Percentiles rank a stretch among this genome's conserved stretches.
phyloP scores from a whole-genome alignment of 768 basidiomycete species.

The Amanita rubescens region DNA sequence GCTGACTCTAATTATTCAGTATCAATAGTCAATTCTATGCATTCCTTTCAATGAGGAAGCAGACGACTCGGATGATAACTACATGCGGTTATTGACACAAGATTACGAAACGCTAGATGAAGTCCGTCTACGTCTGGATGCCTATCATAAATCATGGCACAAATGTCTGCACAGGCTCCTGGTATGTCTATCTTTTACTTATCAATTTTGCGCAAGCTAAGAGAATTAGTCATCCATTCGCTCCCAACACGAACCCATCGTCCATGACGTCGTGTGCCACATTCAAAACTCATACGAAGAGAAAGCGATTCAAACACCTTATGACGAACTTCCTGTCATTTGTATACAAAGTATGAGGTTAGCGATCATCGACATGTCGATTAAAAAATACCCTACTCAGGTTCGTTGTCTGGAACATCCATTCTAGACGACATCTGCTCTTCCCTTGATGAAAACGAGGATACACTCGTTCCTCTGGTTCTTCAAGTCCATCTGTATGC shows the following conservation, averaged over 20 bases:
- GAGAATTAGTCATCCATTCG: conserved; percentile 28
- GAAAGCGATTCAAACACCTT: conserved; percentile 48
- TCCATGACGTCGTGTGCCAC: conserved; percentile 33
- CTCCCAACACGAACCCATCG: conserved; percentile 27
- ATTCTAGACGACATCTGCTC: conserved; percentile 39
- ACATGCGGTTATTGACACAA: neutral
- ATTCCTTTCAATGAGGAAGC: conserved; percentile 1
- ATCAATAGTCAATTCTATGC: neutral
- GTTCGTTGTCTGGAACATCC: conserved; percentile 36
- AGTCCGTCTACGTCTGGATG: conserved; percentile 32
- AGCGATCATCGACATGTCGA: neutral
- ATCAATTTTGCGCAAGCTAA: conserved; percentile 29
- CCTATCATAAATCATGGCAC: conserved; percentile 51
- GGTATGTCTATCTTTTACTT: conserved; percentile 26
- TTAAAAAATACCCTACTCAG: conserved; percentile 16
- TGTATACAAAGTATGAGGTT: conserved; percentile 39
- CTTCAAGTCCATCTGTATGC: conserved; percentile 42
- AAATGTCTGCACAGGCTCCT: conserved; percentile 51
- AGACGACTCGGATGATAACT: neutral
- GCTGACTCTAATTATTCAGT: neutral
- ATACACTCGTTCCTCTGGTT: conserved; percentile 6
- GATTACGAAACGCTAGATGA: neutral
- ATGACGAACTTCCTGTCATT: conserved; percentile 52
- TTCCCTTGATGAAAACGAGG: conserved; percentile 24
- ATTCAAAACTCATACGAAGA: conserved; percentile 38